A percentile compares a stretch with the other conserved stretches of the same genome.
phyloP scores from a whole-genome alignment of 2,329 filamentous ascomycete genomes.

The Colletotrichum costaricense region DNA sequence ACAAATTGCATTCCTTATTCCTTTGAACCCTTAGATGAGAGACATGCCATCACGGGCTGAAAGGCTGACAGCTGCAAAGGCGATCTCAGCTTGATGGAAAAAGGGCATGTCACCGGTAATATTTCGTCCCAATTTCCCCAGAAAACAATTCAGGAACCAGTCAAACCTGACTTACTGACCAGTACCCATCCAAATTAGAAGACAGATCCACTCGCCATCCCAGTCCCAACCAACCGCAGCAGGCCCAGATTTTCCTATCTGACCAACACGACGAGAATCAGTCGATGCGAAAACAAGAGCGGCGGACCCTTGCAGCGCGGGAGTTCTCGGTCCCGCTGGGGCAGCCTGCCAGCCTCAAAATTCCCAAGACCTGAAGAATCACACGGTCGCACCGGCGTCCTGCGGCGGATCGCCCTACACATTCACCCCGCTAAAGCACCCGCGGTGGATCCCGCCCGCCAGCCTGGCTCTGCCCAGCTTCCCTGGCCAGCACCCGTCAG shows the following conservation, averaged over 20 bases:
- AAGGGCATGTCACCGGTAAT: not conserved
- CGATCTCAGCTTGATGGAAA: not conserved
- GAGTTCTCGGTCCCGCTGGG: not conserved
- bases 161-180: not conserved
- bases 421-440: not conserved
- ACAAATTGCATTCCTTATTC: not conserved
- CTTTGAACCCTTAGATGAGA: not conserved
- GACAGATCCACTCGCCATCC: not conserved
- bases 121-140: not conserved
- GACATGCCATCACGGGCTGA: not conserved
- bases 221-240: not conserved
- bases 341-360: too few species aligned
- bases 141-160: not conserved
- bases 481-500: not conserved
- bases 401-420: not conserved
- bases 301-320: not conserved
- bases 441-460: not conserved
- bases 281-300: slow-evolving; percentile 11
- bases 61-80: not conserved
- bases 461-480: not conserved
- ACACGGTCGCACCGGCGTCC: not conserved
- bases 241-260: not conserved
- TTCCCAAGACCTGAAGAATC: not conserved
- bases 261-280: slow-evolving; percentile 4
- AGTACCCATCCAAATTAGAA: not conserved